Percentiles rank a stretch among this genome's conserved stretches.
Evolutionary conservation across 2,329 filamentous ascomycete species (phyloP).

Genomic region (Colletotrichum sp.): DNA sequence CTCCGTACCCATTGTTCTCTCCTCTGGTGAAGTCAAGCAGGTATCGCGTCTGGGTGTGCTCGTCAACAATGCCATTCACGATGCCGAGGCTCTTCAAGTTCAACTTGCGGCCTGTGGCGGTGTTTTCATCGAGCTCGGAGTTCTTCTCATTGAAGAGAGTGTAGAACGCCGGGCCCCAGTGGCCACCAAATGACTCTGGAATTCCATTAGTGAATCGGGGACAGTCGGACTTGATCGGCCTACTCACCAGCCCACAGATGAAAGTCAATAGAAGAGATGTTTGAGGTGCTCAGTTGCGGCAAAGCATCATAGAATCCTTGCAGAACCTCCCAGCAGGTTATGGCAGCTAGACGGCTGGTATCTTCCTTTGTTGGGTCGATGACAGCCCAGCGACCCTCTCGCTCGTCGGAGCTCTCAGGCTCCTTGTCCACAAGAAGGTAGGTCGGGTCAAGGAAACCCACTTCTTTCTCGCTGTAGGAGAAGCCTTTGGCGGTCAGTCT

Average conservation of each 20-base stretch:
- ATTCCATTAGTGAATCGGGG: neutral
- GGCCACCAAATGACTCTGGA: neutral
- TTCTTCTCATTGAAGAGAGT: neutral
- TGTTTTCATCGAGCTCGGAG: neutral
- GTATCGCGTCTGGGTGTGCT: neutral
- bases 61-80: slow-evolving; percentile 33
- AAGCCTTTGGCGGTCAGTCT: neutral
- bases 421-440: neutral
- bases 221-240: neutral
- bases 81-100: neutral
- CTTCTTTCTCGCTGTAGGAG: slow-evolving; percentile 5
- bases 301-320: slow-evolving; percentile 4
- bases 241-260: neutral
- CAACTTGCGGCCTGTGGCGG: neutral
- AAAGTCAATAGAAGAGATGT: neutral
- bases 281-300: neutral
- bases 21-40: neutral
- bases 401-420: neutral
- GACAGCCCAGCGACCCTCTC: neutral
- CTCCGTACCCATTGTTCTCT: neutral
- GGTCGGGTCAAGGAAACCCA: neutral
- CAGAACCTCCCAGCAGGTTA: slow-evolving; percentile 3
- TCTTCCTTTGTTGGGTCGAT: slow-evolving; percentile 1
- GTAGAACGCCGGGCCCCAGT: neutral
- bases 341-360: neutral